Conservation (phyloP, 345 rosid species). For the Eucalyptus erythrocorys region DNA sequence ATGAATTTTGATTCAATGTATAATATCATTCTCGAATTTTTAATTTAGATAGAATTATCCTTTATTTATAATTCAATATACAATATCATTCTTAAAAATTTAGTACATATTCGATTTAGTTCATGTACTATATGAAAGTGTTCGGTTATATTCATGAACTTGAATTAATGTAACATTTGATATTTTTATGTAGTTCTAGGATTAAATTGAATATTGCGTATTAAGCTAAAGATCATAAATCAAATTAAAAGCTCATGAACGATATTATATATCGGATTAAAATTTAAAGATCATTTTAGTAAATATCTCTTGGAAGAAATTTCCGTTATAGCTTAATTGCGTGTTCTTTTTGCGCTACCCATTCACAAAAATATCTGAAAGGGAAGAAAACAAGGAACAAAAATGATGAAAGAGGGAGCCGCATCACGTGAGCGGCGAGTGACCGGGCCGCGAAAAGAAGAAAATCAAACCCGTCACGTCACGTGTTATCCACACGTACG, state of each 20-base stretch:
- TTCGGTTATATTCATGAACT: not conserved
- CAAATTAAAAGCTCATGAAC: too few species aligned
- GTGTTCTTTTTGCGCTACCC: not conserved
- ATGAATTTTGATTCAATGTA: accelerated
- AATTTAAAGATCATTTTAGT: too few species aligned
- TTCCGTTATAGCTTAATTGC: not conserved
- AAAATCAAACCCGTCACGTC: not conserved
- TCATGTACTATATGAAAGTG: accelerated
- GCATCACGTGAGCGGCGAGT: not conserved
- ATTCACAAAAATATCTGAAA: not conserved
- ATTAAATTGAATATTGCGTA: too few species aligned
- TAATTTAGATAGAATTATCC: too few species aligned
- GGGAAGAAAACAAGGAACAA: not conserved
- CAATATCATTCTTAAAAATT: accelerated
- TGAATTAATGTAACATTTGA: not conserved
- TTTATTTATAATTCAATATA: too few species aligned
- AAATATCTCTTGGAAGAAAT: not conserved
- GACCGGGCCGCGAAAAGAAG: not conserved
- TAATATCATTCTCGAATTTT: too few species aligned
- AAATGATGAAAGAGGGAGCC: not conserved
- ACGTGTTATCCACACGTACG: not conserved
- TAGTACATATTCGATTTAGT: accelerated
- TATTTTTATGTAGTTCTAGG: too few species aligned
- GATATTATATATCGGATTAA: not conserved
- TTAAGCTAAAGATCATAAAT: not conserved